These are phyloP conservation scores for Colletotrichum falcatum DNA, from an alignment of 2,329 filamentous ascomycete genomes.

Conservation along the genomic window DNA sequence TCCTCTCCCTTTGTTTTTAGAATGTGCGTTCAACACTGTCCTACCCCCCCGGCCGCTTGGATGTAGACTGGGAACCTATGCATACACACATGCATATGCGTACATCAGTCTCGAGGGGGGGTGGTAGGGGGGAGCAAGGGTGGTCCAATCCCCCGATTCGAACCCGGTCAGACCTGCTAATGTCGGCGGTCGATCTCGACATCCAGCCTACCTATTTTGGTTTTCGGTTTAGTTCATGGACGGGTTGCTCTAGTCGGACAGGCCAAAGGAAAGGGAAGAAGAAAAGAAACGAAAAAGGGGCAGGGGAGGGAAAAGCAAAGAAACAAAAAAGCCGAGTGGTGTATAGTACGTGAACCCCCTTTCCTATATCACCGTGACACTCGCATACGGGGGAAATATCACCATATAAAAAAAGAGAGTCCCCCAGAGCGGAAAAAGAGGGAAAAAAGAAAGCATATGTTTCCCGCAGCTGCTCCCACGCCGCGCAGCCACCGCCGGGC, in stretches of 20 bases:
- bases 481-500: not conserved
- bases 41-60: not conserved
- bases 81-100: not conserved
- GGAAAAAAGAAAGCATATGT: not conserved
- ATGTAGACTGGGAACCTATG: constrained; percentile 5
- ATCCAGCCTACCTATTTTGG: too few species aligned
- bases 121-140: too few species aligned
- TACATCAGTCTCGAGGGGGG: constrained; percentile 1
- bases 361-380: not conserved
- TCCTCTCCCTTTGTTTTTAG: not conserved
- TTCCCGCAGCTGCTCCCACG: not conserved
- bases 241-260: not conserved
- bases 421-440: too few species aligned
- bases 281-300: constrained; percentile 6
- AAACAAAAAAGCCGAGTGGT: not conserved
- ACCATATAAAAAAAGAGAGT: too few species aligned
- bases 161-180: constrained; percentile 1
- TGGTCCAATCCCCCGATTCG: not conserved
- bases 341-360: not conserved
- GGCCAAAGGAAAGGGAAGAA: not conserved
- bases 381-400: not conserved
- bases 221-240: not conserved
- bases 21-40: not conserved
- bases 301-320: too few species aligned
- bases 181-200: constrained; percentile 11